phyloP scores from a whole-genome alignment of 768 basidiomycete species.

The Hericium coralloides region DNA sequence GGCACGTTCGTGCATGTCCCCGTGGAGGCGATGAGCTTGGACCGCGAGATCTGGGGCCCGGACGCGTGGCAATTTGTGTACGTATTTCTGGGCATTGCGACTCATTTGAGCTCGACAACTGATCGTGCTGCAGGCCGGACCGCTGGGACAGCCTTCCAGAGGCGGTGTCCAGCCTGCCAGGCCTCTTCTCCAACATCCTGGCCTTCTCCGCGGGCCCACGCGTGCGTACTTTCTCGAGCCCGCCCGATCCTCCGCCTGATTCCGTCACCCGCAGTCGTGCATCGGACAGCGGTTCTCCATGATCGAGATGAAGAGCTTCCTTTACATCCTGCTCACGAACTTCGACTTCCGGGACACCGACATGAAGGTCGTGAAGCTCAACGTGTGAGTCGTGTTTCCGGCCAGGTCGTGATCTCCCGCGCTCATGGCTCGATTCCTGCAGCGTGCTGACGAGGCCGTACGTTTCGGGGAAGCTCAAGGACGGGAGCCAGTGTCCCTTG shows the following conservation, averaged over 20 bases:
- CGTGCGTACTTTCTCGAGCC: conserved; percentile 32
- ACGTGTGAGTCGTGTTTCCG: conserved; percentile 32
- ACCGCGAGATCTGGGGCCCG: conserved; percentile 70
- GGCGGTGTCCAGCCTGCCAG: conserved; percentile 54
- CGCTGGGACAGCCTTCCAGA: conserved; percentile 76
- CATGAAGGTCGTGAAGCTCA: conserved; percentile 65
- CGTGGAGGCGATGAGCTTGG: conserved; percentile 72
- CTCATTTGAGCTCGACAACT: not conserved
- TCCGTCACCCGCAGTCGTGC: conserved; percentile 50
- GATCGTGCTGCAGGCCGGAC: conserved; percentile 47
- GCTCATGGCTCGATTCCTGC: not conserved
- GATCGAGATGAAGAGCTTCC: conserved; percentile 75
- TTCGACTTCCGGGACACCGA: conserved; percentile 75
- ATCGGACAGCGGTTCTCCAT: conserved; percentile 77
- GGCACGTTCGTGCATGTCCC: conserved; percentile 74
- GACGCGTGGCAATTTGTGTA: conserved; percentile 80
- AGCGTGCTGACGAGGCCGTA: conserved; percentile 15
- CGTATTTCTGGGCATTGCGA: not conserved
- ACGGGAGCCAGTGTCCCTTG: conserved; percentile 15
- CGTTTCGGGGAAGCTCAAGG: conserved; percentile 5
- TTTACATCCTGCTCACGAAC: conserved; percentile 59
- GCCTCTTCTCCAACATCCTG: conserved; percentile 60
- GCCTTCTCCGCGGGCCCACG: conserved; percentile 79
- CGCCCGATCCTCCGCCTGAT: not conserved
- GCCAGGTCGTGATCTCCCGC: not conserved